These are phyloP conservation scores for Plasmodium gonderi DNA, from an alignment of 169 alveolate genomes.

Conservation along the genomic window DNA sequence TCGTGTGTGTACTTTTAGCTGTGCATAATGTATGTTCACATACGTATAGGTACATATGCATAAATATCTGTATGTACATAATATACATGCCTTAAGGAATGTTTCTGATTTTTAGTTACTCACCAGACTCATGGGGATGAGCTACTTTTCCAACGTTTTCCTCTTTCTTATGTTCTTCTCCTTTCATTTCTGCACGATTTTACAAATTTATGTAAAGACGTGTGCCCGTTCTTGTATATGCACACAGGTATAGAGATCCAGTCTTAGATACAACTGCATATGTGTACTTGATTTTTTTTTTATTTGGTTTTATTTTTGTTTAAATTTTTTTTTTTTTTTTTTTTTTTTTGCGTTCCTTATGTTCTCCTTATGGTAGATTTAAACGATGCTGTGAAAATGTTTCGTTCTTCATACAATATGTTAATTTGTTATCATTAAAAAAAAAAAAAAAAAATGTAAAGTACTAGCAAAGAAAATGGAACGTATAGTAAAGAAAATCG, in stretches of 20 bases:
- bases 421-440: no score
- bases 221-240: background rate
- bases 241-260: no score
- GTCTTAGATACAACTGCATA: background rate
- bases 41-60: background rate
- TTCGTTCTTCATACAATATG: no score
- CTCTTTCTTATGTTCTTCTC: conserved; percentile 2
- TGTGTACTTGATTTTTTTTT: background rate
- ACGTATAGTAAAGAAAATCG: no score
- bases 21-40: background rate
- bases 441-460: no score
- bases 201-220: no score
- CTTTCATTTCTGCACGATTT: background rate
- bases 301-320: no score
- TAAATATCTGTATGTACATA: background rate
- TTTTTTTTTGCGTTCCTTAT: background rate
- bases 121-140: conserved; percentile 7
- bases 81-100: background rate
- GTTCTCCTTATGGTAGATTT: no score
- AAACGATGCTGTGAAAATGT: no score
- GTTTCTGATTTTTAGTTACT: background rate
- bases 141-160: conserved; percentile 3
- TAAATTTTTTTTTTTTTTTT: background rate
- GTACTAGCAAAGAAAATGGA: no score
- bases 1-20: background rate